phyloP scores from a whole-genome alignment of 176 grass and related monocot species.

The Eremochloa ophiuroides region DNA sequence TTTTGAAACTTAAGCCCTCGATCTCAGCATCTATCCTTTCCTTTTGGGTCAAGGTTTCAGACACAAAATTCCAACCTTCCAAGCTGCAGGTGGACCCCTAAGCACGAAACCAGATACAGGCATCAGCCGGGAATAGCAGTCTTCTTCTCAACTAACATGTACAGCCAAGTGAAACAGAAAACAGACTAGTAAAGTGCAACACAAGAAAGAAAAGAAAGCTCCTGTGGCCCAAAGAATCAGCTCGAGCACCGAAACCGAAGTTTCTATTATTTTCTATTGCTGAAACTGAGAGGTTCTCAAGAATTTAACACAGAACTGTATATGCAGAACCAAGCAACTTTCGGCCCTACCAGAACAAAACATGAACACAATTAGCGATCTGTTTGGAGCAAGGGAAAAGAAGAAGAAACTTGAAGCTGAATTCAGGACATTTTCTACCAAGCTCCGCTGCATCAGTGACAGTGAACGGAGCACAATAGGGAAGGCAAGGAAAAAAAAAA shows the following conservation, averaged over 20 bases:
- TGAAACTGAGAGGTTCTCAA: no score
- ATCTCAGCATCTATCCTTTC: conserved; percentile 21
- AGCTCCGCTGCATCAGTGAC: conserved; percentile 1
- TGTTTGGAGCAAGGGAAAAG: not conserved
- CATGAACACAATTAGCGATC: not conserved
- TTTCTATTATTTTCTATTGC: no score
- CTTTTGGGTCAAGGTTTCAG: conserved; percentile 39
- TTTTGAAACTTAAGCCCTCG: conserved; percentile 9
- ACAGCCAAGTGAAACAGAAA: not conserved
- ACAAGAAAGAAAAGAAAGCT: not conserved
- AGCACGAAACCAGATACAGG: conserved; percentile 4
- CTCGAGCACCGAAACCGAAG: not conserved
- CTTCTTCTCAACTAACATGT: conserved; percentile 3
- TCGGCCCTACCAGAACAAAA: not conserved
- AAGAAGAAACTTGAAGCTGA: not conserved
- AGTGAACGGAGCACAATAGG: not conserved
- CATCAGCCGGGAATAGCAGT: not conserved
- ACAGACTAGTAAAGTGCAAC: not conserved
- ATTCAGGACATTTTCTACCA: not conserved
- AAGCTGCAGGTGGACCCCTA: conserved; percentile 16
- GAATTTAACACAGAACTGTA: not conserved
- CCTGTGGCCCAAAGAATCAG: not conserved
- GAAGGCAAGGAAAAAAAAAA: not conserved
- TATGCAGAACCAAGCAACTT: not conserved
- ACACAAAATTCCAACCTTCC: conserved; percentile 21